Evolutionary conservation across 495 filamentous ascomycete species (phyloP).

Genomic region (Tuber microsphaerosporum): DNA sequence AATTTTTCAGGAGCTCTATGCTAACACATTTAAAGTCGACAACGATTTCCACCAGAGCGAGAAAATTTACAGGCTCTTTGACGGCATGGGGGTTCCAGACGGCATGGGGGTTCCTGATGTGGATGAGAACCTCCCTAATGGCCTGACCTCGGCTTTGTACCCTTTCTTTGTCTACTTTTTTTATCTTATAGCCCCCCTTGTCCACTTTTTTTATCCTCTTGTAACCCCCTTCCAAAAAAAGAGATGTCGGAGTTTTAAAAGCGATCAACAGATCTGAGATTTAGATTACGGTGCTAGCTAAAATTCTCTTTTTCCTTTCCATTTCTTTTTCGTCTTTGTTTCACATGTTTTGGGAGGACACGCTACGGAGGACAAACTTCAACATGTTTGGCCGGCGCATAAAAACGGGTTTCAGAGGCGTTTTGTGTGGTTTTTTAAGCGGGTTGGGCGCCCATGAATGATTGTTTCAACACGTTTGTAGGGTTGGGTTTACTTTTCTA

Average conservation of each 20-base stretch:
- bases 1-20: conserved; percentile 4
- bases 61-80: conserved; percentile 76
- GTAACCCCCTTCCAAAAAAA: background rate
- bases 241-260: conserved; percentile 8
- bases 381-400: conserved; percentile 45
- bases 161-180: conserved; percentile 7
- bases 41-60: conserved; percentile 84
- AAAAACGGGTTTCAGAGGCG: conserved; percentile 11
- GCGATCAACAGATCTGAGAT: background rate
- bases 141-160: conserved; percentile 7
- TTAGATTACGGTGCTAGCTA: background rate
- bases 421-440: background rate
- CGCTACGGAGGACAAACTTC: conserved; percentile 42
- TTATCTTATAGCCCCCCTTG: background rate
- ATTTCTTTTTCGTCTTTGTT: conserved; percentile 13
- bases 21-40: conserved; percentile 58
- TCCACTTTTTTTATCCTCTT: background rate
- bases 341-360: conserved; percentile 20
- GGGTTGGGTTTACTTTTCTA: background rate
- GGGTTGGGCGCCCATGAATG: background rate
- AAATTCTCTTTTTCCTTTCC: conserved; percentile 14
- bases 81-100: conserved; percentile 67
- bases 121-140: conserved; percentile 47
- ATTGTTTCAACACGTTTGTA: conserved; percentile 4
- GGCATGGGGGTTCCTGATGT: conserved; percentile 63